Base-by-base conservation (phyloP, 345 rosid genomes). In the Salix exigua region DNA sequence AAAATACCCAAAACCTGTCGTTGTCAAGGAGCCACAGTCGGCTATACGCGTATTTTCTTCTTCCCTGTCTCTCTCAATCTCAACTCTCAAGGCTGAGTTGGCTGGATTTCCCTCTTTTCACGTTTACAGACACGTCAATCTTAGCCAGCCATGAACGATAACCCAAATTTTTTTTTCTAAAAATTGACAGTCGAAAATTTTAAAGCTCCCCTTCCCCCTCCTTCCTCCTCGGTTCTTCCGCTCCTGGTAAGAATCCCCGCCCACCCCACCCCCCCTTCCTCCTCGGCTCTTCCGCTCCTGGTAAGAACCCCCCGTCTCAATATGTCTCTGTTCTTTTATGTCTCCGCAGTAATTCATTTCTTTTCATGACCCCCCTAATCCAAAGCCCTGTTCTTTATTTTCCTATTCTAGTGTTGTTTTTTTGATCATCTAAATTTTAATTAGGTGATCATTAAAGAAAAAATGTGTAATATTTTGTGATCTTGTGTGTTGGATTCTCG, bases 271-370 rank as follows among this genome's bases (percentile, higher is more conserved):
- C n/a, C n/a, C n/a, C n/a, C n/a, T n/a, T n/a, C n/a, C n/a, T n/a
- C n/a, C 50, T 53, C 50, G 74, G 73, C 73, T 79, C 77, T 68
- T 73, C 82, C 74, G 9, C 17, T 68, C 64, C 38, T 12, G 78
- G 75, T 75, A 75, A 80, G 82, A 44, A 63, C 70, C 78, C 70
- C 17, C 62, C 60, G 25, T 26, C 48, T 23, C 23, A n/a, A 4
- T 31, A 42, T n/a, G 46, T n/a, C 21, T 63, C 9, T 19, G 18
- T 28, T 38, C 12, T 16, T 31, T 10, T 21, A 30, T 25, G 1
- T 7, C 21, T 13, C 26, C 30, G 17, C 16, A 3, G 50, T 46
- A 13, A 46, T 46, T 46, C 50, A 3, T 46, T 46, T 46, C 50
- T 30, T 37, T 51, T 14, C 12, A 1, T 26, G 5, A n/a, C 71